Percentiles rank a stretch among this genome's conserved stretches.
These are phyloP conservation scores for Chaetomiaceae sp. DNA, from an alignment of 2,329 filamentous ascomycete genomes.

Conservation along the genomic window DNA sequence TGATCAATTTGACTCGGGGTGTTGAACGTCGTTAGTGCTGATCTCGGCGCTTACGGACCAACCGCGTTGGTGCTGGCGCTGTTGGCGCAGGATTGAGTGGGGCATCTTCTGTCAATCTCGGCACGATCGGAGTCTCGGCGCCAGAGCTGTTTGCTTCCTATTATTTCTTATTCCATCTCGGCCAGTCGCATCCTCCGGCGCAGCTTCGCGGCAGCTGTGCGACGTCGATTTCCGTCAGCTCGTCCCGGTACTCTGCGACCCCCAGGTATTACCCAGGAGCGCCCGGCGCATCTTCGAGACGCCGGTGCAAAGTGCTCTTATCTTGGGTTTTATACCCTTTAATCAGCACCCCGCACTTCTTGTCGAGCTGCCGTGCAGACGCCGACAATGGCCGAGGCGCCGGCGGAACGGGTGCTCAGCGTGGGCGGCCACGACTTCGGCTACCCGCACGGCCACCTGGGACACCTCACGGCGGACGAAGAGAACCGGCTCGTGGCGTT, in stretches of 20 bases:
- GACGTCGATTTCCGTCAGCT: too few species aligned
- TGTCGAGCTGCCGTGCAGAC: neutral
- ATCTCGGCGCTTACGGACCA: neutral
- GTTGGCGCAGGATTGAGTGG: neutral
- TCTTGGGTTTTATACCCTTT: neutral
- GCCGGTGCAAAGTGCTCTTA: too few species aligned
- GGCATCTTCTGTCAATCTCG: neutral
- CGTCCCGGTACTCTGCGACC: too few species aligned
- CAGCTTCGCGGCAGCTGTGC: too few species aligned
- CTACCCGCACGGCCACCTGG: conserved; percentile 73
- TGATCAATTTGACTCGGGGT: too few species aligned
- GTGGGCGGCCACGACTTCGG: conserved; percentile 32
- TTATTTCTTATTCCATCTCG: too few species aligned
- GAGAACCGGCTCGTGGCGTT: conserved; percentile 62
- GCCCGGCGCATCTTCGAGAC: too few species aligned
- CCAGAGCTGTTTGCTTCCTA: too few species aligned
- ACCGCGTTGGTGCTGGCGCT: neutral
- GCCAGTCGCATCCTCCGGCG: too few species aligned
- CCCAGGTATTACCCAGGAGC: too few species aligned
- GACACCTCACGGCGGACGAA: conserved; percentile 67
- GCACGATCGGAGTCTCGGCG: neutral
- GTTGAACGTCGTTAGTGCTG: neutral
- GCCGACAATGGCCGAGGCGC: conserved; percentile 5
- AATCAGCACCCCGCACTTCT: neutral
- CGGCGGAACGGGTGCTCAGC: conserved; percentile 14